These are phyloP conservation scores for Fusarium albidum DNA, from an alignment of 2,329 filamentous ascomycete genomes.

Conservation along the genomic window DNA sequence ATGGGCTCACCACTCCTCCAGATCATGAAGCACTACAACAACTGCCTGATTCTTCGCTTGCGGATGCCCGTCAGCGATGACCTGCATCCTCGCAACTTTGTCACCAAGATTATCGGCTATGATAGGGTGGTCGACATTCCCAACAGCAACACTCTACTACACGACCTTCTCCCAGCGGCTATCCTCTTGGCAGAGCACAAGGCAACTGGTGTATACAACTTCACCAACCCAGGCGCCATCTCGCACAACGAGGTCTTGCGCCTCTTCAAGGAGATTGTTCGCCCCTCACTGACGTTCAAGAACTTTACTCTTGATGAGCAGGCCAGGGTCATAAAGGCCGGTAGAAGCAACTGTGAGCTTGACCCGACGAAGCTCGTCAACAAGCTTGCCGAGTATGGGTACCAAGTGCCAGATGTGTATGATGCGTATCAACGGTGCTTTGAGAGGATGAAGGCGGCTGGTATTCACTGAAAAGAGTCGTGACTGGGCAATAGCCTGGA, in stretches of 20 bases:
- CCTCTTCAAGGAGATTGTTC: constrained; percentile 70
- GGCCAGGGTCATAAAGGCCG: constrained; percentile 72
- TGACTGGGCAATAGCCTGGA: neutral
- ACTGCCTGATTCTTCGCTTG: constrained; percentile 69
- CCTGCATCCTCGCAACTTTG: constrained; percentile 71
- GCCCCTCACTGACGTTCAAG: constrained; percentile 67
- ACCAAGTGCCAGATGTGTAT: constrained; percentile 67
- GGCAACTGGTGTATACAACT: constrained; percentile 73
- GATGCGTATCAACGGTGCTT: constrained; percentile 69
- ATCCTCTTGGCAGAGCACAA: constrained; percentile 67
- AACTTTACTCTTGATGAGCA: constrained; percentile 74
- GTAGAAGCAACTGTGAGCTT: constrained; percentile 71
- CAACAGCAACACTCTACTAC: constrained; percentile 73
- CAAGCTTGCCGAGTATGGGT: constrained; percentile 67
- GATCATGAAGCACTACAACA: constrained; percentile 69
- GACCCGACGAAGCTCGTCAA: constrained; percentile 68
- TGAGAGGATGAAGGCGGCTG: constrained; percentile 67
- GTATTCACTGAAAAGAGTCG: neutral
- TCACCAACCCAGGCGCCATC: constrained; percentile 75
- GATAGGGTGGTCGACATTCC: constrained; percentile 72
- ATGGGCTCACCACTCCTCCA: constrained; percentile 40
- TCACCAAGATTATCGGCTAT: constrained; percentile 74
- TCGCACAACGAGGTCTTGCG: constrained; percentile 74
- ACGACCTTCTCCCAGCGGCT: constrained; percentile 69
- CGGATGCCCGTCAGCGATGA: constrained; percentile 76